Evolutionary conservation across 306 rosid genomes (phyloP).

Genomic region (Begonia loranthoides): DNA sequence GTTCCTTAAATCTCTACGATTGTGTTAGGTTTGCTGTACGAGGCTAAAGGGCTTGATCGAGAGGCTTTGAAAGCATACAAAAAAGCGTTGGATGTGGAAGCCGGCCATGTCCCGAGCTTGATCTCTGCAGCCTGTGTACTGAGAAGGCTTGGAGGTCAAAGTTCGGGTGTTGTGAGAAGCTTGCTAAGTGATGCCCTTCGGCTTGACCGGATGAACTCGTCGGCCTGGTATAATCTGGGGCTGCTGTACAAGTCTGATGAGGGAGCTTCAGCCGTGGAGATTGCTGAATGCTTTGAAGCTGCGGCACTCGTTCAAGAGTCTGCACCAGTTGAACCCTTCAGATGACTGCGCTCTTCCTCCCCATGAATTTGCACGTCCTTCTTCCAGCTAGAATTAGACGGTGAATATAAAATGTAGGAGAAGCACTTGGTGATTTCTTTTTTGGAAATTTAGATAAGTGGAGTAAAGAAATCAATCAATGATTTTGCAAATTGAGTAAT

Average conservation of each 20-base stretch:
- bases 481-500: no score
- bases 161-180: constrained; percentile 57
- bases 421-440: no score
- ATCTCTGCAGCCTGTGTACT: constrained; percentile 64
- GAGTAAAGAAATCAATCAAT: no score
- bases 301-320: constrained; percentile 71
- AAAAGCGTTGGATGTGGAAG: constrained; percentile 65
- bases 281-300: constrained; percentile 72
- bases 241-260: constrained; percentile 50
- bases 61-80: constrained; percentile 62
- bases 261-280: constrained; percentile 38
- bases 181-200: constrained; percentile 71
- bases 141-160: constrained; percentile 53
- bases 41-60: constrained; percentile 60
- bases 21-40: constrained; percentile 47
- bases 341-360: constrained; percentile 17
- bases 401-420: no score
- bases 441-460: no score
- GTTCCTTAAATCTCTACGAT: background rate
- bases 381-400: no score
- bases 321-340: constrained; percentile 68
- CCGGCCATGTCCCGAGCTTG: constrained; percentile 67
- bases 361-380: no score
- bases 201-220: constrained; percentile 58
- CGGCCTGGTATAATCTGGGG: constrained; percentile 93